Conservation (phyloP, 2,329 filamentous ascomycete genomes). For the Sporothrix protearum region DNA sequence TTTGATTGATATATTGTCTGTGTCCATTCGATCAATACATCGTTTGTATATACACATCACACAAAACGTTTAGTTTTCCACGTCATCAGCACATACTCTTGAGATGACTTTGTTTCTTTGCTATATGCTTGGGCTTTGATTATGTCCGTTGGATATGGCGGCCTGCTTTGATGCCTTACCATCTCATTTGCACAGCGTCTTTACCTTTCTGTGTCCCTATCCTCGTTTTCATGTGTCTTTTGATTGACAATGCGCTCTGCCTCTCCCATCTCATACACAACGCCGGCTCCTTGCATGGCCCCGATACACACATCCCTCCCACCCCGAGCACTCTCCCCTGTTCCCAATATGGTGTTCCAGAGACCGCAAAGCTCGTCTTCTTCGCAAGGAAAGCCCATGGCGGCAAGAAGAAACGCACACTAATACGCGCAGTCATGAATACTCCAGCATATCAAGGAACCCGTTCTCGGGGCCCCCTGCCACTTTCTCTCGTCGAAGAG, state of each 20-base stretch:
- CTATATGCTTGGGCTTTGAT: background rate
- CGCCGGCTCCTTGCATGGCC: background rate
- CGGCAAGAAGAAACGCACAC: conserved; percentile 23
- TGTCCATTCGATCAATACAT: background rate
- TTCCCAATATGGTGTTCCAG: conserved; percentile 18
- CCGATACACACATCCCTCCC: background rate
- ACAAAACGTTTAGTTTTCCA: background rate
- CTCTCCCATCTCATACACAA: background rate
- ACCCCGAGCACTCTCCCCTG: background rate
- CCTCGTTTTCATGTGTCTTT: background rate
- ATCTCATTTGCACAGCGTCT: background rate
- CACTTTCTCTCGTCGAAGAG: conserved; percentile 22
- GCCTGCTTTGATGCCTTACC: background rate
- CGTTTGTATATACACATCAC: background rate
- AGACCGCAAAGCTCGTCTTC: conserved; percentile 21
- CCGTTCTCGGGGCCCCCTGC: conserved; percentile 21
- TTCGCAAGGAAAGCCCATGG: conserved; percentile 15
- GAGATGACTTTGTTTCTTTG: background rate
- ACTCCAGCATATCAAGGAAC: conserved; percentile 23
- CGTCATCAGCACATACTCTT: conserved; percentile 4
- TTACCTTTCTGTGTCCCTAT: background rate
- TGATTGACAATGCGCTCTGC: conserved; percentile 3
- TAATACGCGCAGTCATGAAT: conserved; percentile 28
- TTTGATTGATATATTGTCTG: background rate
- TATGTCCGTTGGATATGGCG: background rate